phyloP scores from a whole-genome alignment of 176 grass and related monocot species.

The Thinopyrum elongatum region DNA sequence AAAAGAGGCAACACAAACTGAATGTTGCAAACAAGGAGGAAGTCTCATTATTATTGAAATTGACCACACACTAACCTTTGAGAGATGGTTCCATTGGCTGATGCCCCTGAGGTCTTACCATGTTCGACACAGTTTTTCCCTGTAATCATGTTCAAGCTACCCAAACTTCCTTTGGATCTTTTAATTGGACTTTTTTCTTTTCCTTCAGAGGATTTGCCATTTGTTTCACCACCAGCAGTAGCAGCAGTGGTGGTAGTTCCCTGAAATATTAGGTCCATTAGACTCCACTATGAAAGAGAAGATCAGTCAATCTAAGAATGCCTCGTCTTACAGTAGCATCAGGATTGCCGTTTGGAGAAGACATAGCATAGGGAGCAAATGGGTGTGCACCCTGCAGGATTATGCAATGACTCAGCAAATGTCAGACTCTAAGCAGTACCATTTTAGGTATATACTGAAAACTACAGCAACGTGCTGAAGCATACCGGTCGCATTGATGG shows the following conservation, averaged over 20 bases:
- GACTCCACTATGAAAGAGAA: slow-evolving; percentile 21
- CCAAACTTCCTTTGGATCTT: slow-evolving; percentile 94
- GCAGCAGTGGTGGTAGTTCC: slow-evolving; percentile 15
- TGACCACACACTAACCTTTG: slow-evolving; percentile 62
- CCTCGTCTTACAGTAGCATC: slow-evolving; percentile 69
- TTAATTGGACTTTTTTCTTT: slow-evolving; percentile 83
- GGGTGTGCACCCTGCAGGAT: slow-evolving; percentile 70
- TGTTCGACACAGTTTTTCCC: slow-evolving; percentile 64
- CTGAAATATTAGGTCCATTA: slow-evolving; percentile 54
- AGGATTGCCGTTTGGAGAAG: slow-evolving; percentile 67
- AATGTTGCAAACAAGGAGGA: background rate
- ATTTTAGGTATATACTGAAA: slow-evolving; percentile 20
- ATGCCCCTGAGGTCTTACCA: slow-evolving; percentile 67
- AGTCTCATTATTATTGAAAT: background rate
- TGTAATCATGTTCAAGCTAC: slow-evolving; percentile 93
- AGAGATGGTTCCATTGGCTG: slow-evolving; percentile 64
- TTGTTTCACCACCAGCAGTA: slow-evolving; percentile 51
- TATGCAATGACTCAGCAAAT: slow-evolving; percentile 18
- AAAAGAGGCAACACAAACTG: slow-evolving; percentile 22
- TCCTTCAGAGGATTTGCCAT: slow-evolving; percentile 68
- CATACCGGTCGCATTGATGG: slow-evolving; percentile 83
- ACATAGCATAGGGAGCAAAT: slow-evolving; percentile 73
- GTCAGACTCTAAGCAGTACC: slow-evolving; percentile 26
- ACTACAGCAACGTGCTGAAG: slow-evolving; percentile 21
- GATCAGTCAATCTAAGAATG: background rate